A percentile compares a stretch with the other conserved stretches of the same genome.
These are phyloP conservation scores for Dacryopinax primogenitus DNA, from an alignment of 768 basidiomycete species.

Conservation along the genomic window DNA sequence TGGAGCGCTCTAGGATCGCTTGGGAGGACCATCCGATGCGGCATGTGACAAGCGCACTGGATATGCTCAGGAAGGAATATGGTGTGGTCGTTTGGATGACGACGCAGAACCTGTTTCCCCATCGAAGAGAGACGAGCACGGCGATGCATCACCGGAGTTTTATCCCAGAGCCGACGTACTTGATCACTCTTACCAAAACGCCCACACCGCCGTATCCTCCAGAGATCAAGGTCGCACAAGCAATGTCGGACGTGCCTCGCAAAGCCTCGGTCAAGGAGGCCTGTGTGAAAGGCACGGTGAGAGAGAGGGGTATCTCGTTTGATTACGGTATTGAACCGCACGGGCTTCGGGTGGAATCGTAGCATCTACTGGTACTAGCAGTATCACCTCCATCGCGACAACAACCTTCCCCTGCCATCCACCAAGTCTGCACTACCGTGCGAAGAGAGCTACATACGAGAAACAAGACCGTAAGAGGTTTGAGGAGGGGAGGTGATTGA, in stretches of 20 bases:
- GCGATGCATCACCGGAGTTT: neutral
- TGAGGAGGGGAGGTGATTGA: neutral
- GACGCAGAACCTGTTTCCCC: neutral
- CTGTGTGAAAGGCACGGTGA: neutral
- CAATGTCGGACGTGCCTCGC: neutral
- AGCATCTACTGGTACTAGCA: conserved; percentile 5
- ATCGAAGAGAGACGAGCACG: neutral
- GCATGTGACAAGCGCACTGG: neutral
- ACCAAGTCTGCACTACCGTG: neutral
- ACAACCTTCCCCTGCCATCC: conserved; percentile 8
- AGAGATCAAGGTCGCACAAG: neutral
- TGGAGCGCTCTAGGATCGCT: conserved; percentile 31
- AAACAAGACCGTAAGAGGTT: neutral
- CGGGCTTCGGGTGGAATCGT: conserved; percentile 4
- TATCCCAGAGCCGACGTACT: neutral
- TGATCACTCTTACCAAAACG: neutral
- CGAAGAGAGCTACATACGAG: neutral
- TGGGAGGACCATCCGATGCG: conserved; percentile 5
- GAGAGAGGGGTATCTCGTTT: neutral
- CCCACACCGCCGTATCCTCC: neutral
- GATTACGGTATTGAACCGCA: conserved; percentile 8
- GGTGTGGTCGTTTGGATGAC: neutral
- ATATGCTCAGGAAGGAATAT: neutral
- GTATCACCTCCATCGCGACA: neutral
- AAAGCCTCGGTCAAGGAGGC: neutral